Evolutionary conservation across 208 protist species (phyloP).

Genomic region (Crithidia mellificae): DNA sequence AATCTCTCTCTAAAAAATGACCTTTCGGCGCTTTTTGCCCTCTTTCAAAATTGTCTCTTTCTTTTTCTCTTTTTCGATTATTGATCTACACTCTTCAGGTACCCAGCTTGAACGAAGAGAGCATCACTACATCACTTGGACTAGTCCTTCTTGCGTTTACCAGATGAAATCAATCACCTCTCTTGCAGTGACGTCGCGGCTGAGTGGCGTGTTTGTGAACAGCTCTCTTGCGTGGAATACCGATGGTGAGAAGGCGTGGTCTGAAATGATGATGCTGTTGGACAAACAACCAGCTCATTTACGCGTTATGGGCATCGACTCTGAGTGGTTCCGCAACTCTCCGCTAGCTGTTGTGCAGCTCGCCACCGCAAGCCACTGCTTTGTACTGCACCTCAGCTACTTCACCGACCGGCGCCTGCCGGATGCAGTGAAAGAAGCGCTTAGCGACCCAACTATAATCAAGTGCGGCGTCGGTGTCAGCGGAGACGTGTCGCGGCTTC

Average conservation of each 20-base stretch:
- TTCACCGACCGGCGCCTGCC: slow-evolving; percentile 40
- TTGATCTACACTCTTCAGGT: no score
- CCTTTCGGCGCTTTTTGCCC: no score
- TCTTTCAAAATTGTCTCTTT: no score
- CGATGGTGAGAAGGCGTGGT: slow-evolving; percentile 38
- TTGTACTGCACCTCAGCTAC: slow-evolving; percentile 64
- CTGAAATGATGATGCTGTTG: slow-evolving; percentile 42
- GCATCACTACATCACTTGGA: no score
- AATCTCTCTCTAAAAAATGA: no score
- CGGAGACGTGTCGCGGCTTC: slow-evolving; percentile 42
- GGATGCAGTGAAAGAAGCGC: slow-evolving; percentile 16
- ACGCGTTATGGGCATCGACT: slow-evolving; percentile 52
- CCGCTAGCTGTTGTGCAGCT: slow-evolving; percentile 57
- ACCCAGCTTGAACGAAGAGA: no score
- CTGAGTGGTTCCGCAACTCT: slow-evolving; percentile 58
- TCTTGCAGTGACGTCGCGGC: slow-evolving; percentile 6
- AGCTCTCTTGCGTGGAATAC: slow-evolving; percentile 32
- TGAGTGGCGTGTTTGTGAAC: slow-evolving; percentile 36
- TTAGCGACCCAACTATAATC: slow-evolving; percentile 39
- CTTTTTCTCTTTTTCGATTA: no score
- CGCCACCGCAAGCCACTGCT: slow-evolving; percentile 57
- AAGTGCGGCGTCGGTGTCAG: slow-evolving; percentile 58
- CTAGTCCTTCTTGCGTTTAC: no score
- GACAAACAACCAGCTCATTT: slow-evolving; percentile 15
- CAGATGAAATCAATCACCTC: slow-evolving; percentile 30